Percentiles rank a stretch among this genome's conserved stretches.
Conservation (phyloP, 2,329 filamentous ascomycete species). For the Chrysoporthe austroafricana region DNA sequence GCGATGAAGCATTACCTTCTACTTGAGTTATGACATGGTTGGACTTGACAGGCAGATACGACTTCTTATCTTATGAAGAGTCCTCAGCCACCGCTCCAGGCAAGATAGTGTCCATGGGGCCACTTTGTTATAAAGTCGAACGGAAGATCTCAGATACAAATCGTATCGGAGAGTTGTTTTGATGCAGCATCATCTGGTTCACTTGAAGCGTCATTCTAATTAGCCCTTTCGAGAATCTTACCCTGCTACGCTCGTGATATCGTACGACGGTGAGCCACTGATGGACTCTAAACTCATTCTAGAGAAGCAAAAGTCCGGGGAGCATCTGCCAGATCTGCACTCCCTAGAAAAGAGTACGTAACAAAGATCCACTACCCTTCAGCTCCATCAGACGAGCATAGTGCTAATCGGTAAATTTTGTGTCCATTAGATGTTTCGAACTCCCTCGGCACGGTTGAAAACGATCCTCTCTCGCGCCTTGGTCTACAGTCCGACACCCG, state of each 20-base stretch:
- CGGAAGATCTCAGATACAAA: neutral
- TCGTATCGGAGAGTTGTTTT: neutral
- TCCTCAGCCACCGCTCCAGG: neutral
- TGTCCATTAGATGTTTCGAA: conserved; percentile 16
- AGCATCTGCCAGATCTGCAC: neutral
- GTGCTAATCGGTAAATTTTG: neutral
- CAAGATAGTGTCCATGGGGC: neutral
- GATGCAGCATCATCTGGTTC: neutral
- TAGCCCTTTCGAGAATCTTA: neutral
- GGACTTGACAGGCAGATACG: neutral
- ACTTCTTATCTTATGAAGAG: neutral
- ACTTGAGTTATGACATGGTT: neutral
- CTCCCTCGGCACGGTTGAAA: conserved; percentile 17
- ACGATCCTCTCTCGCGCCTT: conserved; percentile 11
- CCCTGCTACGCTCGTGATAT: neutral
- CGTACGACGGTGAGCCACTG: neutral
- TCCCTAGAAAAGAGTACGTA: conserved; percentile 32
- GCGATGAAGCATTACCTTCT: neutral
- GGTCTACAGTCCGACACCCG: conserved; percentile 15
- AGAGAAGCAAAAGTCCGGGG: neutral
- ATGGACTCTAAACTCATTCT: neutral
- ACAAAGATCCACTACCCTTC: conserved; percentile 27
- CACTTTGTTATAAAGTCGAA: neutral
- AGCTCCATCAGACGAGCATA: neutral
- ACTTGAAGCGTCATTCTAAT: neutral